These are phyloP conservation scores for Cylindrotheca fusiformis DNA, from an alignment of 108 stramenopile genomes.

Conservation along the genomic window DNA sequence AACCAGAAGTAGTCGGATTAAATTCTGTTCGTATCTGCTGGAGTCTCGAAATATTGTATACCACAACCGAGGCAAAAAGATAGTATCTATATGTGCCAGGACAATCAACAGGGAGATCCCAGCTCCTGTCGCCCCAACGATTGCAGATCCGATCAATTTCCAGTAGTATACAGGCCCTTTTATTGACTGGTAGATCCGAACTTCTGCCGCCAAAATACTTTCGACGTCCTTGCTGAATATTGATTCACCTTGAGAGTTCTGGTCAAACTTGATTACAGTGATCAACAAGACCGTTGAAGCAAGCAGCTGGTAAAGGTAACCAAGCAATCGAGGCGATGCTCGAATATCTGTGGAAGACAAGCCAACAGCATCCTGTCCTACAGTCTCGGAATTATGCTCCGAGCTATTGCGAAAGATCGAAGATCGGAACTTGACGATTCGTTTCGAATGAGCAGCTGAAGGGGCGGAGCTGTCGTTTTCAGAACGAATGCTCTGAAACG, in stretches of 20 bases:
- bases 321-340: conserved; percentile 45
- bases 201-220: not conserved
- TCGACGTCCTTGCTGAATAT: not conserved
- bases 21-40: conserved; percentile 31
- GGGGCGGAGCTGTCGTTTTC: too few relatives aligned
- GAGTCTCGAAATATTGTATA: conserved; percentile 43
- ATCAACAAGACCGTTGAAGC: conserved; percentile 44
- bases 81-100: conserved; percentile 52
- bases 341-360: conserved; percentile 48
- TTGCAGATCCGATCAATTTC: conserved; percentile 43
- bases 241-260: conserved; percentile 10
- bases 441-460: not conserved
- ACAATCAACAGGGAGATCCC: conserved; percentile 24
- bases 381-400: not conserved
- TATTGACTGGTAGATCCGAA: conserved; percentile 11
- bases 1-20: conserved; percentile 27
- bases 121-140: conserved; percentile 17
- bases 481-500: too few relatives aligned
- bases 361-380: conserved; percentile 2
- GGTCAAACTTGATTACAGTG: conserved; percentile 33
- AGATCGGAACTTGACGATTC: conserved; percentile 21
- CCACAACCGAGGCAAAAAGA: conserved; percentile 46
- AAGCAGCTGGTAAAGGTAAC: conserved; percentile 45
- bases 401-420: conserved; percentile 21
- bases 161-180: conserved; percentile 30